Percentiles rank a stretch among this genome's conserved stretches.
These are phyloP conservation scores for Lithohypha guttulata DNA, from an alignment of 2,329 filamentous ascomycete species.

Conservation along the genomic window DNA sequence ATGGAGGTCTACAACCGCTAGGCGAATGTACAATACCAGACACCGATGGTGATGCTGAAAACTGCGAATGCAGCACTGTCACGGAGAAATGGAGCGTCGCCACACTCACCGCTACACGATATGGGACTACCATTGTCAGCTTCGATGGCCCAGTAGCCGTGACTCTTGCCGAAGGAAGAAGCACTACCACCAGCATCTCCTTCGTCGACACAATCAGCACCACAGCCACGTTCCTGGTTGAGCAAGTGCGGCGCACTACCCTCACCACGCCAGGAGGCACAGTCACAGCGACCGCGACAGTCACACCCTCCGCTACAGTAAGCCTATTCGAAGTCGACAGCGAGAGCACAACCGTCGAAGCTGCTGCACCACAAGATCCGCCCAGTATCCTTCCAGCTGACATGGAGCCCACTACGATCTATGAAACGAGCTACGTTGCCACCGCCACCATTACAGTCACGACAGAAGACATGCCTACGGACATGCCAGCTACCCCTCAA, in stretches of 20 bases:
- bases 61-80: constrained; percentile 10
- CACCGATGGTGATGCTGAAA: constrained; percentile 1
- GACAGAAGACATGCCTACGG: neutral
- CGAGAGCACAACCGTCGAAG: neutral
- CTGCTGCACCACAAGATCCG: neutral
- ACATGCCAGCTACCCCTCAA: too few species aligned
- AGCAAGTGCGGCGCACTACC: neutral
- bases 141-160: constrained; percentile 3
- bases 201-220: constrained; percentile 2
- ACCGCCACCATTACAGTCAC: neutral
- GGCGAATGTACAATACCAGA: constrained; percentile 11
- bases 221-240: neutral
- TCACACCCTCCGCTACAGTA: neutral
- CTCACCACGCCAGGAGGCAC: neutral
- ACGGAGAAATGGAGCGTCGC: constrained; percentile 15
- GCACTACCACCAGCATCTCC: constrained; percentile 4
- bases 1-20: neutral
- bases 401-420: neutral
- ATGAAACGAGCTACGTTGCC: neutral
- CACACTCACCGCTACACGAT: neutral
- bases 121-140: neutral
- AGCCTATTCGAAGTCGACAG: neutral
- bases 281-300: neutral
- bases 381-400: neutral
- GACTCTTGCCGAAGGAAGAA: neutral